Conservation (phyloP, 2,329 filamentous ascomycete genomes). For the Phaeosphaeria sp. region DNA sequence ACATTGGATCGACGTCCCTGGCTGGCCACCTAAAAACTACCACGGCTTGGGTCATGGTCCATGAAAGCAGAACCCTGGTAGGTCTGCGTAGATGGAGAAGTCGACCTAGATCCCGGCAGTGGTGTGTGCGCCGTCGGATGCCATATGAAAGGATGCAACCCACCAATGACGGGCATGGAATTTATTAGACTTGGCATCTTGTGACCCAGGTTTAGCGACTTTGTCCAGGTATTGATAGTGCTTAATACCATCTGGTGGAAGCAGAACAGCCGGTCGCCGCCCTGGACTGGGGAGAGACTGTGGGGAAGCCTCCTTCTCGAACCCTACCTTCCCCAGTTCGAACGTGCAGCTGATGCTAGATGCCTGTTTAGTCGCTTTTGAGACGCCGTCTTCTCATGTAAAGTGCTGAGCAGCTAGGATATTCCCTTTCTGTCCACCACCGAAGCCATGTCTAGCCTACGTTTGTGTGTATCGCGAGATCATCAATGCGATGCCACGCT, state of each 20-base stretch:
- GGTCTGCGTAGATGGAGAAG: constrained; percentile 15
- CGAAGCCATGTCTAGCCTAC: background rate
- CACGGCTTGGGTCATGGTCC: constrained; percentile 10
- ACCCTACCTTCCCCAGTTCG: background rate
- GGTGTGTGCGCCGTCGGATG: constrained; percentile 18
- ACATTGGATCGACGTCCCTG: background rate
- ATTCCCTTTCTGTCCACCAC: background rate
- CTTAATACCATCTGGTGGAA: constrained; percentile 29
- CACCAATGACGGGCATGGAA: constrained; percentile 16
- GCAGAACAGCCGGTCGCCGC: constrained; percentile 25
- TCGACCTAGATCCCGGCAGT: constrained; percentile 18
- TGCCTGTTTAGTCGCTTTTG: background rate
- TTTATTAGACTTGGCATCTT: constrained; percentile 26
- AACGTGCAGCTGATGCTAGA: constrained; percentile 4
- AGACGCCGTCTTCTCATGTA: background rate
- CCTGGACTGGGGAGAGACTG: constrained; percentile 8
- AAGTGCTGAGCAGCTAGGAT: background rate
- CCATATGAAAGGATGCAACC: constrained; percentile 22
- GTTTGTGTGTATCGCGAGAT: background rate
- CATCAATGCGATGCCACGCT: background rate
- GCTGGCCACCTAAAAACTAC: constrained; percentile 2
- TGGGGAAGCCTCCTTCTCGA: constrained; percentile 18
- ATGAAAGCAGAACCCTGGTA: background rate
- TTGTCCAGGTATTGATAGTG: constrained; percentile 29
- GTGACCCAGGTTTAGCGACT: constrained; percentile 18